Evolutionary conservation across 2,329 filamentous ascomycete species (phyloP), one percentile per base, ranked within the genome.

Genomic region (Fusarium continuum): DNA sequence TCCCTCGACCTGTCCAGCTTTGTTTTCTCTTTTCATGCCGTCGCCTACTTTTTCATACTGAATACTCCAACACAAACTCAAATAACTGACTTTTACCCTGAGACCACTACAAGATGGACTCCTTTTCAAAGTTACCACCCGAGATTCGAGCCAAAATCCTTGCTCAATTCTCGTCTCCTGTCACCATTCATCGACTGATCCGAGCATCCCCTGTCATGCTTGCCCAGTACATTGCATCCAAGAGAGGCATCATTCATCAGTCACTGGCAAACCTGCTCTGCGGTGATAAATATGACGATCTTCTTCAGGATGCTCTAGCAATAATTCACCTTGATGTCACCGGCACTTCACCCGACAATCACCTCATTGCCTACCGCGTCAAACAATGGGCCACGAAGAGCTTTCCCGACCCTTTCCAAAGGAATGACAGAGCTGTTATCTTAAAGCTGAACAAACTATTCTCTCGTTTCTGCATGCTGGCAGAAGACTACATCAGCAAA

Each of bases 401-500:
- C 2, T 26, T 64, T 6, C 39, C 32, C 1, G 17, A 57, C n/a
- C 55, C 55, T 2, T 38, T 64, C 8, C 10, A 48, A 9, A 3
- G 20, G 9, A 10, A 28, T 2, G 22, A 53, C 34, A 5, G 26
- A 16, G 10, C 3, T 4, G 41, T 46, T 13, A 34, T 64, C 6
- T 2, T 14, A 3, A 14, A 51, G 11, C 43, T 67, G 5, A 29
- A 43, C 17, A 26, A 22, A 2, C 23, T 62, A 1, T 47, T 62
- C 6, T 38, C 45, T 4, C 44, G 49, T 1, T 11, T 67, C 3
- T n/a, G 39, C 3, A 16, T 55, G 2, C 62, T 67, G 6, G 36
- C 62, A 1, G 63, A 64, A 25, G 63, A 67, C 26, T 67, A 59
- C 19, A 23, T 67, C 13, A 53, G 49, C 6, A 62, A 67, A n/a